Base-by-base conservation (phyloP, 192 early-diverging fungal genomes). In the Coemansia sp. region DNA sequence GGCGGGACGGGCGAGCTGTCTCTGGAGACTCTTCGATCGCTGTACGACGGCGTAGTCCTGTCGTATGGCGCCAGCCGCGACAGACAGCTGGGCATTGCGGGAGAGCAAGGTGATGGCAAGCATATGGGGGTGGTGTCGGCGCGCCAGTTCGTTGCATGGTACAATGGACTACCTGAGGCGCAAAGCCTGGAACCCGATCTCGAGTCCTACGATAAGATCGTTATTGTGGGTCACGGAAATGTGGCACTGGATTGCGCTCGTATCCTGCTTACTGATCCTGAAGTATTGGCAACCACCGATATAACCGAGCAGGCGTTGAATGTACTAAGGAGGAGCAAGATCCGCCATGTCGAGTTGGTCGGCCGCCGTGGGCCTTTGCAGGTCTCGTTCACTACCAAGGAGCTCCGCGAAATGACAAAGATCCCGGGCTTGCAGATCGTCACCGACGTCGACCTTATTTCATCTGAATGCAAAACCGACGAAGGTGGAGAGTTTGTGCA, bases 321-420 rank as follows among this genome's bases (percentile, higher is more conserved):
- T 30, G 74, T 69, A 4, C 71, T 97, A 55, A 67, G 85, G 8
- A 81, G 85, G 55, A 94, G 90, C 73, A 70, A 72, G 7, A 85
- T 99, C 33, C 78, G 87, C n/a, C 88, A 92, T 76, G 95, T 99
- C 12, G 89, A 91, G 60, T 73, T 99, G 45, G 84, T 98, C 21
- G 96, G 92, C 2, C 84, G 97, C 14, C 89, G 97, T n/a, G 97
- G 97, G 0, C 95, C 95, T 0, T 64, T 94, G 16, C 94, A 99
- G 82, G 93, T 92, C 34, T 84, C 94, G 16, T 97, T 99, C 75
- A 99, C 97, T 0, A 85, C 95, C 16, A 99, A 99, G 73, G 97
- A 99, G 60, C 83, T 99, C 18, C 89, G 97, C 14, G 97, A 99
- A 69, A 94, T 97, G 91, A 85, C 93, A 48, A 77, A 87, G 16